Base-by-base conservation (phyloP, 192 early-diverging fungal genomes). In the Podila clonocystis region DNA sequence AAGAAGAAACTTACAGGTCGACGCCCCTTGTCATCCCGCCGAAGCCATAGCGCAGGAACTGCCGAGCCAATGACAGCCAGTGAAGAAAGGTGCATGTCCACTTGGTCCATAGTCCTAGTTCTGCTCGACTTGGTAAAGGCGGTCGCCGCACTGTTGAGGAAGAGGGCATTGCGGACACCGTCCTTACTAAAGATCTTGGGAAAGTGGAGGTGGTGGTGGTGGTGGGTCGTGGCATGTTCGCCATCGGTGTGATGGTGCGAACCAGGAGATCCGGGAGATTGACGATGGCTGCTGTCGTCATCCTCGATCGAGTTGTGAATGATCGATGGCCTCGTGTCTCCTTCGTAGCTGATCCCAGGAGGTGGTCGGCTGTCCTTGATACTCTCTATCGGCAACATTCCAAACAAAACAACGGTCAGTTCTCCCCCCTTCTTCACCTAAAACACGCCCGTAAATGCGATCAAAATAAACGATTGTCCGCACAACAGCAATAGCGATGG, bases 1-100 rank as follows among this genome's bases (percentile, higher is more conserved):
- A 45, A 59, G 58, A 36, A 8, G 4, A 58, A 64, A 31, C 65
- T 59, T 80, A 85, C 84, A 28, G 84, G 65, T 61, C 73, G 79
- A 68, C 78, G 70, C 0, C 74, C 74, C 58, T 78, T 85, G 62
- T 75, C 45, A 50, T 85, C 84, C 63, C 65, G 68, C 71, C 71
- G 65, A 3, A 73, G 20, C 70, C 70, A 85, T 22, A 85, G 80
- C 15, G 72, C 75, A 38, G 79, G 84, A 31, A 82, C 64, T 36
- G 73, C 59, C 6, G 62, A 67, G 31, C 70, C 76, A 41, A 57
- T 55, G 11, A 80, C 57, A 0, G 60, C 70, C 33, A 80, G 30
- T 31, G 59, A 29, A 4, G 62, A 29, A 1, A 63, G 41, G 31
- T 70, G 61, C 2, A 68, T 26, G 34, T 80, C 61, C 11, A 58